These are phyloP conservation scores for Platanus orientalis DNA, from an alignment of 164 flowering plant genomes.

Conservation along the genomic window DNA sequence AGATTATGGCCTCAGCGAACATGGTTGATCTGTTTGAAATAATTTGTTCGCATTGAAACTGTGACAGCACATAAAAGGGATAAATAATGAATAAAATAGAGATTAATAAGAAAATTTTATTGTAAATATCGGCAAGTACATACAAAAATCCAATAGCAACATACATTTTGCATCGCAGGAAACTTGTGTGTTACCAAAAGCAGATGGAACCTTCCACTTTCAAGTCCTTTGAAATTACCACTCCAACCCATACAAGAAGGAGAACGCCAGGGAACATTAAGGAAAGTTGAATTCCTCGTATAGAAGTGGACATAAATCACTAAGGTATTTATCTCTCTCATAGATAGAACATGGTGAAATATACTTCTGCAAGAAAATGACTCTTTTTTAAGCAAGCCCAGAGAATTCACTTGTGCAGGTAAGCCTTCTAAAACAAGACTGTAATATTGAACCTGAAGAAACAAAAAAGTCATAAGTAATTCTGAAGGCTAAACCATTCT, in stretches of 20 bases:
- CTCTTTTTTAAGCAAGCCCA: slow-evolving; percentile 18
- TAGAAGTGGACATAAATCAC: slow-evolving; percentile 40
- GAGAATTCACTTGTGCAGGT: slow-evolving; percentile 27
- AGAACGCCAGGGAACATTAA: slow-evolving; percentile 25
- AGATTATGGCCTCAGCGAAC: slow-evolving; percentile 64
- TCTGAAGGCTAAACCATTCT: neutral
- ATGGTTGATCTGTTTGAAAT: slow-evolving; percentile 28
- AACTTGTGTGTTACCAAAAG: slow-evolving; percentile 67
- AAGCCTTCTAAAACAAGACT: slow-evolving; percentile 49
- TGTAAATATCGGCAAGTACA: neutral
- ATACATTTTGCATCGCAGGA: slow-evolving; percentile 53
- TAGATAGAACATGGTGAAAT: slow-evolving; percentile 26
- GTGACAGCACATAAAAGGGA: slow-evolving; percentile 11
- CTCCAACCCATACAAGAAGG: slow-evolving; percentile 15
- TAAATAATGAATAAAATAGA: neutral
- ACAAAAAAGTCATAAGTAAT: neutral
- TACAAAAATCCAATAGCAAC: slow-evolving; percentile 8
- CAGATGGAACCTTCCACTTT: slow-evolving; percentile 49
- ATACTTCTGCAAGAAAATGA: slow-evolving; percentile 57
- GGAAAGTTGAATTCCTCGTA: slow-evolving; percentile 27
- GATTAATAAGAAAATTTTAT: neutral
- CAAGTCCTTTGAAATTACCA: slow-evolving; percentile 22
- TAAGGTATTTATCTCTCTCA: slow-evolving; percentile 21
- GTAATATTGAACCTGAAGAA: slow-evolving; percentile 54
- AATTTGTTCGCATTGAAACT: slow-evolving; percentile 37